These are phyloP conservation scores for Stevia rebaudiana DNA, from an alignment of 140 eudicot genomes.

Conservation along the genomic window DNA sequence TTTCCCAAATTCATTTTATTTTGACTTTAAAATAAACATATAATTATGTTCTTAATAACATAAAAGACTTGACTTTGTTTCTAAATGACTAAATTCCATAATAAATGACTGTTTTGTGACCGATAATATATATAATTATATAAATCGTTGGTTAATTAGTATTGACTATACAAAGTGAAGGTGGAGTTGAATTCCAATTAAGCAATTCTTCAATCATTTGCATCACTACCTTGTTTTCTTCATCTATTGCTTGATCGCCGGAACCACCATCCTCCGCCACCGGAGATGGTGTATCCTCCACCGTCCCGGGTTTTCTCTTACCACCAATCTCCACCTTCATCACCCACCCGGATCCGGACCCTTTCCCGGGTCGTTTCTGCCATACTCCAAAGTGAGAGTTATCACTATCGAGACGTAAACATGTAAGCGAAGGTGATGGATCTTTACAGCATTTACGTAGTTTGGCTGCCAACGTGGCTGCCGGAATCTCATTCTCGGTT, in stretches of 20 bases:
- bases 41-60: background rate
- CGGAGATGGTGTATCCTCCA: background rate
- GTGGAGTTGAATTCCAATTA: slow-evolving; percentile 45
- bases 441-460: slow-evolving; percentile 62
- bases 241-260: background rate
- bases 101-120: background rate
- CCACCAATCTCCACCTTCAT: slow-evolving; percentile 60
- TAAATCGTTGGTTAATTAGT: background rate
- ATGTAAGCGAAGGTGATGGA: slow-evolving; percentile 60
- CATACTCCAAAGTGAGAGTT: slow-evolving; percentile 69
- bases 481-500: slow-evolving; percentile 15
- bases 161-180: slow-evolving; percentile 31
- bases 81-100: background rate
- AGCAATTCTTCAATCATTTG: slow-evolving; percentile 78
- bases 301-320: slow-evolving; percentile 21
- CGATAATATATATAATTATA: too few relatives aligned
- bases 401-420: slow-evolving; percentile 59
- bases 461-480: slow-evolving; percentile 50
- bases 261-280: slow-evolving; percentile 17
- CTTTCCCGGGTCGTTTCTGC: slow-evolving; percentile 66
- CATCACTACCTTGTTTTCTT: slow-evolving; percentile 57
- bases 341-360: slow-evolving; percentile 60
- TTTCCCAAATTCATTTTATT: background rate
- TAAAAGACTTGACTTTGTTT: background rate
- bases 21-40: background rate